These are phyloP conservation scores for Pelargonium cotyledonis DNA, from an alignment of 441 rosid species.

Conservation along the genomic window DNA sequence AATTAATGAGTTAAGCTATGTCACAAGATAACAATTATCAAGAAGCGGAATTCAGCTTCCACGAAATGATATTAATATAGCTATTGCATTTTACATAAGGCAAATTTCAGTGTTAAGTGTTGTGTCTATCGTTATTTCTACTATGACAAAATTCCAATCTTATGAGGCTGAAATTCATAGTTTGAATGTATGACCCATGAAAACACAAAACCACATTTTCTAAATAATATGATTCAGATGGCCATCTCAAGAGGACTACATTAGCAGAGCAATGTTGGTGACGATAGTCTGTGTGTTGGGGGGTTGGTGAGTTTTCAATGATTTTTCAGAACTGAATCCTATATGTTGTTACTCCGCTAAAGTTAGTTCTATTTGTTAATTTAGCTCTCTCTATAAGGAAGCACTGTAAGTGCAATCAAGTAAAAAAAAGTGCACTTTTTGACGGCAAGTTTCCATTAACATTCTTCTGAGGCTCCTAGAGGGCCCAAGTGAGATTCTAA, in stretches of 20 bases:
- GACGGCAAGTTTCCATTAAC: neutral
- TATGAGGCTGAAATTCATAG: neutral
- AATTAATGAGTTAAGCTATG: neutral
- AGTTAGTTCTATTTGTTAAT: neutral
- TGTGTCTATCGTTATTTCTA: neutral
- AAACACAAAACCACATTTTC: neutral
- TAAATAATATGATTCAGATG: neutral
- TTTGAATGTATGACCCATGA: neutral
- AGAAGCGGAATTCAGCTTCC: neutral
- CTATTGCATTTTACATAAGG: neutral
- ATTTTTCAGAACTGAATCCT: neutral
- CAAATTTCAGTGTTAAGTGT: neutral
- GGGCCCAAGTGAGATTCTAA: constrained; percentile 3
- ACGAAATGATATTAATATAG: neutral
- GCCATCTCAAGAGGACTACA: neutral
- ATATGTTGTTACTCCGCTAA: neutral
- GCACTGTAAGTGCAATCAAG: neutral
- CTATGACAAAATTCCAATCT: neutral
- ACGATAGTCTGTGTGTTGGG: neutral
- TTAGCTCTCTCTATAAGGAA: neutral
- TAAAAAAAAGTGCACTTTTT: neutral
- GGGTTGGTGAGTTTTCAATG: neutral
- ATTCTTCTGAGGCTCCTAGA: neutral
- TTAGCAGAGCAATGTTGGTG: neutral
- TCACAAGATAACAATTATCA: neutral